Base-by-base conservation (phyloP, 129 eudicot genomes). In the Mikania micrantha region DNA sequence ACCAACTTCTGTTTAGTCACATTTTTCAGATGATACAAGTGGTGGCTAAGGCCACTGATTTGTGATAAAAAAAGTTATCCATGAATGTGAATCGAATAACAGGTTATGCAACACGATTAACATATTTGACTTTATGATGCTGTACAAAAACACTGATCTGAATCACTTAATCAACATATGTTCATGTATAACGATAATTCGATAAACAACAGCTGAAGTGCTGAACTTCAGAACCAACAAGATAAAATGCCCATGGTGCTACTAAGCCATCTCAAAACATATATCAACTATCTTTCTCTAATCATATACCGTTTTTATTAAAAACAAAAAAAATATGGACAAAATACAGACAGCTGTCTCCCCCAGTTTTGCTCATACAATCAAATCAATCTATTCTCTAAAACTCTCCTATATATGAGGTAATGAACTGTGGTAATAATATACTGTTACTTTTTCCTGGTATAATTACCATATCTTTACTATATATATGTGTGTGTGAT, bases 1-100 rank as follows among this genome's bases (percentile, higher is more conserved):
- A 69, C 29, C 56, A 48, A 60, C 63, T 1, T n/a, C 61, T 68
- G 71, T 60, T 47, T 60, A 28, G 15, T 74, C 68, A 82, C 64
- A 39, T 17, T 69, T 36, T 71, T 10, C 53, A n/a, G n/a, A n/a
- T n/a, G n/a, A n/a, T n/a, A n/a, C n/a, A n/a, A 59, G 56, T 44
- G 52, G 16, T 47, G 12, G 22, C 35, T 32, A 58, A 58, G 69
- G 41, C 69, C 53, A 45, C 32, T 12, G 60, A 57, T n/a, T n/a
- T 44, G 27, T 25, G 73, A 66, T 56, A n/a, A 29, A 44, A 31
- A 42, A 21, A 41, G 25, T 15, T 32, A 75, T 35, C 57, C 27
- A 9, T 35, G 9, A 56, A 75, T 47, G 25, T 25, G 49, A 20
- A 32, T 6, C 4, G 40, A 20, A 45, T 10, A 44, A 57, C 40